Base-by-base conservation (phyloP, 768 basidiomycete species). In the Clathrus columnatus region DNA sequence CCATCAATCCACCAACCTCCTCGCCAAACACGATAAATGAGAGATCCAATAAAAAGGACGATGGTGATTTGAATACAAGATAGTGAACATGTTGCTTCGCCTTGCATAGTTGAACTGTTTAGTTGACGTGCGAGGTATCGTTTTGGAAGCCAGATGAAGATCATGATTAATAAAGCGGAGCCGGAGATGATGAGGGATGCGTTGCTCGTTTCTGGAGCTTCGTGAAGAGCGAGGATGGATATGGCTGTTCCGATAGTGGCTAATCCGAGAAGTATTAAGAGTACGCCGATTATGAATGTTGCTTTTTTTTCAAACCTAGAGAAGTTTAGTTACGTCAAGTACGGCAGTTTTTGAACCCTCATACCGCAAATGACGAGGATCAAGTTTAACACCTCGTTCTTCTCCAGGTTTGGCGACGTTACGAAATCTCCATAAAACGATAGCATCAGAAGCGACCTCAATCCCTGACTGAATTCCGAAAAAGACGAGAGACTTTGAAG, bases 1-100 rank as follows among this genome's bases (percentile, higher is more conserved):
- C 71, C 61, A 54, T 77, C 76, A 11, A 75, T 63, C 75, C 76
- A 77, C 76, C 75, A 76, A 0, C 75, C 76, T n/a, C 72, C 69
- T 5, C 62, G 56, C 75, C 75, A 75, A 4, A 70, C 59, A 6
- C 68, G 62, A 44, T 65, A 75, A 26, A 75, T 65, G 48, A 75
- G 54, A 4, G 69, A 68, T 1, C 75, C 76, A 1, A 71, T 41
- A 53, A 77, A 72, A 14, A 77, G 61, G 1, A 77, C 73, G 20
- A 67, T 36, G 0, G 74, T 76, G 27, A 77, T 68, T 53, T 77
- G 69, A 41, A 70, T 67, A 58, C 76, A 77, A 26, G 68, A 69
- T 8, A 77, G 67, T 0, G 72, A 69, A 27, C 75, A 77, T 32
- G 69, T 63, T 1, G 76, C 73, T 61, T 77, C 75, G 28, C 74